Conservation (phyloP, 352 stramenopile species). For the Globisporangium ultimum region DNA sequence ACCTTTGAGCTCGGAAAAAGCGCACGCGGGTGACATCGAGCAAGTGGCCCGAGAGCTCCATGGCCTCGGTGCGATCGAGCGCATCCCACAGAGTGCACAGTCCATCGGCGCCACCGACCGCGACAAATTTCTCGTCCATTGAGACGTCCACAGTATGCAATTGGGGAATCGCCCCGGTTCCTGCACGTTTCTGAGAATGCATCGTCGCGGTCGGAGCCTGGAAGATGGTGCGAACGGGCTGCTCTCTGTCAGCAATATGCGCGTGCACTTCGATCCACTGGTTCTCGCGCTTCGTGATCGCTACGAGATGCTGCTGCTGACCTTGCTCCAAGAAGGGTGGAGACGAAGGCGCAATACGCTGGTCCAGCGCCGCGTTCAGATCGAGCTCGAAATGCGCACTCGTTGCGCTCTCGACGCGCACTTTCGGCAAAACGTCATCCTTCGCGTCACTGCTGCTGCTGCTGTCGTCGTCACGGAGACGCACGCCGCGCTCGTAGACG, state of each 20-base stretch:
- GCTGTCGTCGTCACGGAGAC: constrained; percentile 7
- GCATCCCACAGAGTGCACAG: constrained; percentile 48
- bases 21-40: constrained; percentile 49
- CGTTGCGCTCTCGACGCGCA: constrained; percentile 14
- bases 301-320: constrained; percentile 19
- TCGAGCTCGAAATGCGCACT: constrained; percentile 47
- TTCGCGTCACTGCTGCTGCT: not conserved
- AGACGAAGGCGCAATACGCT: constrained; percentile 1
- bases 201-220: constrained; percentile 42
- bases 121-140: constrained; percentile 40
- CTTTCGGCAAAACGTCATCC: not conserved
- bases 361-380: constrained; percentile 8
- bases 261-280: constrained; percentile 50
- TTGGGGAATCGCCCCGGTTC: constrained; percentile 17
- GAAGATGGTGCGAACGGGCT: constrained; percentile 39
- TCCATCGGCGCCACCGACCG: constrained; percentile 53
- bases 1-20: constrained; percentile 74
- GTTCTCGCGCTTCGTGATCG: constrained; percentile 30
- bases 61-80: constrained; percentile 18
- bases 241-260: constrained; percentile 6
- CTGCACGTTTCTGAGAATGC: constrained; percentile 1
- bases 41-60: constrained; percentile 47
- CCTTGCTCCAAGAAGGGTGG: not conserved
- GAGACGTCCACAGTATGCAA: constrained; percentile 52
- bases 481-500: constrained; percentile 40